These are phyloP conservation scores for Coemansia sp. DNA, from an alignment of 192 early-diverging fungal genomes.

Conservation along the genomic window DNA sequence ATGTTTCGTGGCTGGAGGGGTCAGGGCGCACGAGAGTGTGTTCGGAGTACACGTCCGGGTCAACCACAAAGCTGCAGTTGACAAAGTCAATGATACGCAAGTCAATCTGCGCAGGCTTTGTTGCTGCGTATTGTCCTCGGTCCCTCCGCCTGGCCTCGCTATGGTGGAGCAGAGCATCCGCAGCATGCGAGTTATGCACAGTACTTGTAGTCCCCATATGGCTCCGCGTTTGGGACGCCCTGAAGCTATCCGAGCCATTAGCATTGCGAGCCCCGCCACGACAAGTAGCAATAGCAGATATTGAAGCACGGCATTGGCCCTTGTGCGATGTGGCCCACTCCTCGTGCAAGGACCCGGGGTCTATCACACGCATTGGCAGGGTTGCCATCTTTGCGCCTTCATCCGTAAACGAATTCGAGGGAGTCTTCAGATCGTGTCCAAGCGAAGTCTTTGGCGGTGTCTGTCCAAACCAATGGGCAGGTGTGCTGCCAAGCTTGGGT, in stretches of 20 bases:
- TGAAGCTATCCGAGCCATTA: background rate
- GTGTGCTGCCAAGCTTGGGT: background rate
- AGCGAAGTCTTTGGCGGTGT: conserved; percentile 23
- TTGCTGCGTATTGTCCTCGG: background rate
- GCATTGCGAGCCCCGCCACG: background rate
- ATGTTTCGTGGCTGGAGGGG: conserved; percentile 42
- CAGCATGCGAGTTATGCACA: background rate
- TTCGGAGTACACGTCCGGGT: conserved; percentile 54
- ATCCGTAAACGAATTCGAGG: conserved; percentile 18
- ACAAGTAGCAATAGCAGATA: background rate
- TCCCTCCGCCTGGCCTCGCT: background rate
- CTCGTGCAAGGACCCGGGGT: background rate
- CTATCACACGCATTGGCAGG: conserved; percentile 11
- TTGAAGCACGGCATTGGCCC: background rate
- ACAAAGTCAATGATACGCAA: conserved; percentile 98
- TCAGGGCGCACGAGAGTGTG: conserved; percentile 48
- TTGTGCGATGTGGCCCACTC: conserved; percentile 2
- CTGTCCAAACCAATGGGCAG: background rate
- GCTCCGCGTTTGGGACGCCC: background rate
- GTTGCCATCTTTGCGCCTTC: conserved; percentile 6
- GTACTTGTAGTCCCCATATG: no score
- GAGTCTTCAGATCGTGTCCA: conserved; percentile 10
- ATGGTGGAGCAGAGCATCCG: background rate
- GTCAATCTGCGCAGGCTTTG: conserved; percentile 58
- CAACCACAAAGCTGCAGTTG: conserved; percentile 72